Base-by-base conservation (phyloP, 768 basidiomycete genomes). In the Phylloporus sp. region DNA sequence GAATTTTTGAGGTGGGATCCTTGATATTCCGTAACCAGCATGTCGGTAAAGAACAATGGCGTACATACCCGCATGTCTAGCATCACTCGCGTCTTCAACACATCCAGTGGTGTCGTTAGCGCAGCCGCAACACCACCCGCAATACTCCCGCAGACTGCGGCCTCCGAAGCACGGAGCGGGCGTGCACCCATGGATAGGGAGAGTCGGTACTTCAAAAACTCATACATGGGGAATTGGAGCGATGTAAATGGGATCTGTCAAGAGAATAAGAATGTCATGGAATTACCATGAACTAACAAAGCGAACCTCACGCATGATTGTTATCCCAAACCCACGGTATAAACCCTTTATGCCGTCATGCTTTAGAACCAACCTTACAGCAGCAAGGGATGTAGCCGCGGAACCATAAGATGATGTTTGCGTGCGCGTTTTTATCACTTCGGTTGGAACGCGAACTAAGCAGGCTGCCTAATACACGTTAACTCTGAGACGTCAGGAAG, bases 71-170 rank as follows among this genome's bases (percentile, higher is more conserved):
- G 75, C 43, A 88, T 73, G 58, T 95, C 93, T 8, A 98, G 77
- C 96, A 99, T 99, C 35, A 96, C 86, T 15, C 96, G 79, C 1
- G 96, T 99, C 65, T 99, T 99, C 27, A 96, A 76, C 3, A 98
- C 96, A 59, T 99, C 96, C 24, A 99, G 72, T 1, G 96, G 96
- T 0, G 96, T 98, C 2, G 96, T 98, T 28, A 86, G 54, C 0
- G 85, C 89, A 1, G 93, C 95, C 6, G 93, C 93, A 22, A 89
- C 70, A 0, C 87, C 95, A 8, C 96, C 96, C 0, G 96, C 88
- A 37, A 95, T 71, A 59, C 86, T 89, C 3, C 95, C 96, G 57
- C 95, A 98, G 4, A 84, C 52, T 0, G 93, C 94, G 41, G 90
- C 86, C 66, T 90, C 85, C 50, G 83, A 77, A 3, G 81, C 80